Percentiles rank a stretch among this genome's conserved stretches.
phyloP scores from a whole-genome alignment of 176 grass and related monocot genomes.

The Cymbopogon citratus region DNA sequence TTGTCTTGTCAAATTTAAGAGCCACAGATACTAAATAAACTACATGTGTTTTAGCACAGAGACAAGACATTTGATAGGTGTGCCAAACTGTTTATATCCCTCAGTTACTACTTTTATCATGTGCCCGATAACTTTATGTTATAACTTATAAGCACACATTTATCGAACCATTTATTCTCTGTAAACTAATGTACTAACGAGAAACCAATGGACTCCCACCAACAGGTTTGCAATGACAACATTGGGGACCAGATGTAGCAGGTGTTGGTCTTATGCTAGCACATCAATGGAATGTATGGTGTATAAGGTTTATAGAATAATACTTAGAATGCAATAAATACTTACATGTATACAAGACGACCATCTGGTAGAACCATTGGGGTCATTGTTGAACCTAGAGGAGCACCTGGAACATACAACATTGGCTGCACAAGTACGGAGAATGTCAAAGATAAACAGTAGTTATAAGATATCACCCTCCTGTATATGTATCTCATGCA shows the following conservation, averaged over 20 bases:
- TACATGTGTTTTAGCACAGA: not conserved
- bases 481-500: not conserved
- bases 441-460: not conserved
- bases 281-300: not conserved
- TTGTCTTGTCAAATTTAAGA: not conserved
- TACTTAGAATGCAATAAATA: not conserved
- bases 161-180: not conserved
- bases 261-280: not conserved
- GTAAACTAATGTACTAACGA: not conserved
- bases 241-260: not conserved
- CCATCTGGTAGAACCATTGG: slow-evolving; percentile 51
- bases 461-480: slow-evolving; percentile 13
- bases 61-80: not conserved
- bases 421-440: slow-evolving; percentile 40
- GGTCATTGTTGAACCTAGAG: slow-evolving; percentile 36
- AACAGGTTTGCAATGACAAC: not conserved
- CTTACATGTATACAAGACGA: slow-evolving; percentile 49
- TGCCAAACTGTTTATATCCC: not conserved
- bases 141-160: not conserved
- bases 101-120: not conserved
- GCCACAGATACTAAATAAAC: not conserved
- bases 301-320: not conserved
- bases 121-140: not conserved
- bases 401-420: slow-evolving; percentile 39
- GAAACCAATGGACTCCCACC: not conserved